A percentile compares a stretch with the other conserved stretches of the same genome.
Conservation (phyloP, 2,329 filamentous ascomycete genomes). For the Aspergillus persii region DNA sequence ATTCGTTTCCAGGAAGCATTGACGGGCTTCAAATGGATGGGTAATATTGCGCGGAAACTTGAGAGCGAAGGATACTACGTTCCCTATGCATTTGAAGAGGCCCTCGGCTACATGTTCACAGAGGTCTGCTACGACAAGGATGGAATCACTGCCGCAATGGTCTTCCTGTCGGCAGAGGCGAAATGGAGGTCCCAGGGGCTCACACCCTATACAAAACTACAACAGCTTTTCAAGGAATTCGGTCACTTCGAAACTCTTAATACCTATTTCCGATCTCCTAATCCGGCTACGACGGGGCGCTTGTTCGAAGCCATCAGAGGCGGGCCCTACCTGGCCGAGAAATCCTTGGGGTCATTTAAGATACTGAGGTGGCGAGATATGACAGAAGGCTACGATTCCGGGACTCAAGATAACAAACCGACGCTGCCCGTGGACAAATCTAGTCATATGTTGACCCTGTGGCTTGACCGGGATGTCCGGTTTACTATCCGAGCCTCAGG, state of each 20-base stretch:
- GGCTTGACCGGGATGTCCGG: conserved; percentile 53
- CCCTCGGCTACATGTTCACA: conserved; percentile 66
- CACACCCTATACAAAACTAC: conserved; percentile 58
- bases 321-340: conserved; percentile 43
- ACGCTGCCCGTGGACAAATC: conserved; percentile 55
- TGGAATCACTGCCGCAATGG: conserved; percentile 58
- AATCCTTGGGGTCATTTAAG: conserved; percentile 50
- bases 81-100: conserved; percentile 63
- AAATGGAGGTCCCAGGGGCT: conserved; percentile 52
- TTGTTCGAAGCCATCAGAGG: conserved; percentile 56
- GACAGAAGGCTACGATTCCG: conserved; percentile 60
- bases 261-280: conserved; percentile 61
- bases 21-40: conserved; percentile 68
- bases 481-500: conserved; percentile 62
- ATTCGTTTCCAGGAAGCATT: conserved; percentile 61
- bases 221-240: conserved; percentile 55
- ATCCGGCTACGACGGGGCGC: conserved; percentile 49
- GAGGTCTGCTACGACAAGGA: conserved; percentile 64
- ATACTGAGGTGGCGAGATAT: conserved; percentile 62
- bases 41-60: conserved; percentile 57
- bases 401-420: conserved; percentile 51
- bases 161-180: conserved; percentile 57
- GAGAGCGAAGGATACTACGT: conserved; percentile 50
- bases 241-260: conserved; percentile 64
- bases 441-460: conserved; percentile 63